A percentile compares a stretch with the other conserved stretches of the same genome.
Conservation (phyloP, 192 early-diverging fungal genomes). For the Mortierella hygrophila region DNA sequence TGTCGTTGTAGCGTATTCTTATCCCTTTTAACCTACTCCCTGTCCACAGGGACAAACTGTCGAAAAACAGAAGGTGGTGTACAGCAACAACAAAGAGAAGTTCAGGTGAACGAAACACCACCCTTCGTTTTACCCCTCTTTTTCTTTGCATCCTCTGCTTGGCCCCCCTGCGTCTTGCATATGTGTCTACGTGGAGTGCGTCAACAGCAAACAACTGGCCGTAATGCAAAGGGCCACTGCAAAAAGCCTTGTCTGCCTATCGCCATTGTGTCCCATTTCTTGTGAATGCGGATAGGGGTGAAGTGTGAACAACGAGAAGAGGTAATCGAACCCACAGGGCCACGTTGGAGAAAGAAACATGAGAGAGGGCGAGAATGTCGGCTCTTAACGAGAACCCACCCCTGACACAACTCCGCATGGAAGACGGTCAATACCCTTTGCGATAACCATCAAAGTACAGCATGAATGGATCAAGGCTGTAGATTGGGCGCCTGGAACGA, state of each 20-base stretch:
- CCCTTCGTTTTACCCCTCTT: background rate
- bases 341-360: background rate
- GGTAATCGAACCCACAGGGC: too few relatives aligned
- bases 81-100: background rate
- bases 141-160: background rate
- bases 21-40: background rate
- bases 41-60: conserved; percentile 8
- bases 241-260: background rate
- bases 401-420: background rate
- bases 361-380: background rate
- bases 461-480: background rate
- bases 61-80: background rate
- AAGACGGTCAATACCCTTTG: background rate
- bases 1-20: background rate
- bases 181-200: background rate
- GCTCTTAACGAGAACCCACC: background rate
- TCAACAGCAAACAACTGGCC: background rate
- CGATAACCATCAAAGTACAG: background rate
- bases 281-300: too few relatives aligned
- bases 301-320: too few relatives aligned
- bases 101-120: background rate
- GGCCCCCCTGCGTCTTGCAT: background rate
- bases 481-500: background rate
- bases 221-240: background rate
- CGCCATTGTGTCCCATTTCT: background rate